A percentile compares a stretch with the other conserved stretches of the same genome.
phyloP scores from a whole-genome alignment of 495 filamentous ascomycete species.

The Trichoderma reesei region DNA sequence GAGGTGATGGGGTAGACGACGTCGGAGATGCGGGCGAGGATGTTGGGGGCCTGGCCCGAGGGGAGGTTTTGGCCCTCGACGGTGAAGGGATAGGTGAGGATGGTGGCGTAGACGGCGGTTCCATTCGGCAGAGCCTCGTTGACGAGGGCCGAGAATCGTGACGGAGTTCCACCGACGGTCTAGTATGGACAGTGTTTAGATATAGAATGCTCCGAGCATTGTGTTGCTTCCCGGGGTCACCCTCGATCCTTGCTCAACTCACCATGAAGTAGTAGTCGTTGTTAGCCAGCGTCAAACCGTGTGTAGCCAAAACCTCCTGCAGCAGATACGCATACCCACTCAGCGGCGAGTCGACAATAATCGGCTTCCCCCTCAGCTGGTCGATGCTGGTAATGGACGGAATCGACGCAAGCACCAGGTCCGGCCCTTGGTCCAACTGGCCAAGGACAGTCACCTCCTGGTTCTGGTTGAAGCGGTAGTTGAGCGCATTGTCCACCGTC shows the following conservation, averaged over 20 bases:
- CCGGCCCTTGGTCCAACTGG: conserved; percentile 21
- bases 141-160: conserved; percentile 18
- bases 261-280: conserved; percentile 22
- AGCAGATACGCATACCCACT: conserved; percentile 23
- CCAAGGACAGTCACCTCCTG: conserved; percentile 19
- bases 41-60: conserved; percentile 15
- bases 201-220: too few species aligned
- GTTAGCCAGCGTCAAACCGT: conserved; percentile 15
- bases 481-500: conserved; percentile 21
- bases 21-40: conserved; percentile 19
- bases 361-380: conserved; percentile 17
- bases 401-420: conserved; percentile 19
- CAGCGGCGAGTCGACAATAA: conserved; percentile 22
- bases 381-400: conserved; percentile 20
- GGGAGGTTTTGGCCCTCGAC: conserved; percentile 13
- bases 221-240: too few species aligned
- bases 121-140: conserved; percentile 20
- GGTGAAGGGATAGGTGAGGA: conserved; percentile 22
- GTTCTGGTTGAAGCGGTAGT: conserved; percentile 22
- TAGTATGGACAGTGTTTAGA: conserved; percentile 7
- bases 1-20: conserved; percentile 20
- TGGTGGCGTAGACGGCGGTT: conserved; percentile 22
- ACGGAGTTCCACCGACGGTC: conserved; percentile 20
- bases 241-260: background rate
- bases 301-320: conserved; percentile 17